Conservation (phyloP, 257 asterid genomes). For the Petrea volubilis region DNA sequence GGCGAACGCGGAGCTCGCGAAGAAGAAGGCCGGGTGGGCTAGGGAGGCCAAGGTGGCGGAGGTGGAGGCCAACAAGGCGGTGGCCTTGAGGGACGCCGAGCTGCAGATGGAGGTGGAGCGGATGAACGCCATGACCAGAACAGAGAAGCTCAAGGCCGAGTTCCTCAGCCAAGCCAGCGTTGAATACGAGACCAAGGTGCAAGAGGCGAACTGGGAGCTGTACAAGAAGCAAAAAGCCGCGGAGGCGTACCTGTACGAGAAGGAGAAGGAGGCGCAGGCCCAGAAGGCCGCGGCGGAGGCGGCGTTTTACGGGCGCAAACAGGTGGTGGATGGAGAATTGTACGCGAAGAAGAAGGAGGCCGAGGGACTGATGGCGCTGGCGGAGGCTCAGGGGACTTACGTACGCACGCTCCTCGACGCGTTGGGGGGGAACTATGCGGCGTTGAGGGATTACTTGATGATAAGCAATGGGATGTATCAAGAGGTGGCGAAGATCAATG, state of each 20-base stretch:
- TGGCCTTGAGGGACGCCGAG: slow-evolving; percentile 61
- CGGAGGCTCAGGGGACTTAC: slow-evolving; percentile 66
- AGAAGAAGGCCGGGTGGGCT: slow-evolving; percentile 71
- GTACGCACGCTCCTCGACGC: slow-evolving; percentile 43
- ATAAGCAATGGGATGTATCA: slow-evolving; percentile 57
- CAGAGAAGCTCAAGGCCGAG: slow-evolving; percentile 66
- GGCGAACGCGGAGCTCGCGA: slow-evolving; percentile 53
- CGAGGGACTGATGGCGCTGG: slow-evolving; percentile 58
- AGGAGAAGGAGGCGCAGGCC: slow-evolving; percentile 58
- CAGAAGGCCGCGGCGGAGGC: slow-evolving; percentile 60
- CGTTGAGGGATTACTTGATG: slow-evolving; percentile 63
- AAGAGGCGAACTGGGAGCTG: slow-evolving; percentile 71
- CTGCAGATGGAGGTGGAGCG: slow-evolving; percentile 58
- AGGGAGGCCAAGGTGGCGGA: slow-evolving; percentile 55
- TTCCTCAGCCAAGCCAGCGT: slow-evolving; percentile 60
- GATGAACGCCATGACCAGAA: slow-evolving; percentile 55
- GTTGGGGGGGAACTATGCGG: slow-evolving; percentile 57
- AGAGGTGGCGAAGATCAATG: slow-evolving; percentile 61
- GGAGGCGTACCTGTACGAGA: slow-evolving; percentile 58
- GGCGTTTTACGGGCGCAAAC: slow-evolving; percentile 39
- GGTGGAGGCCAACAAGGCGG: slow-evolving; percentile 64
- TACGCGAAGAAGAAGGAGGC: slow-evolving; percentile 67
- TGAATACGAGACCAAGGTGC: slow-evolving; percentile 69
- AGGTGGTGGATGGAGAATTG: slow-evolving; percentile 48
- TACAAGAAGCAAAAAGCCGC: slow-evolving; percentile 65